phyloP scores from a whole-genome alignment of 2,329 filamentous ascomycete species.

The Apiospora pterosperma region DNA sequence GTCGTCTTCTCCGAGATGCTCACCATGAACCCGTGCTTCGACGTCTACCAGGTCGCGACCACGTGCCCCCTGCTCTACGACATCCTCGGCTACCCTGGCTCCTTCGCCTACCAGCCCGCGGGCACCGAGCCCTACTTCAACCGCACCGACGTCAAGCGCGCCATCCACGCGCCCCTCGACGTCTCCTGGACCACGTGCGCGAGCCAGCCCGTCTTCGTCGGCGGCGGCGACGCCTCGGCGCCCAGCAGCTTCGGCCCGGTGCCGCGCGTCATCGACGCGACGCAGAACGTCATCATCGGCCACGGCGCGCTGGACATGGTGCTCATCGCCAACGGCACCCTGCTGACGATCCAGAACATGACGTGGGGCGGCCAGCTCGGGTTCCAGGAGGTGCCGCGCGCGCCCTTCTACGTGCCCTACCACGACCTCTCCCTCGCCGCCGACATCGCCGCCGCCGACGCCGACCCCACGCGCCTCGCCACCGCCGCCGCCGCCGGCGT shows the following conservation, averaged over 20 bases:
- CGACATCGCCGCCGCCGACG: slow-evolving; percentile 19
- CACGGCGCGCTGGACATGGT: slow-evolving; percentile 70
- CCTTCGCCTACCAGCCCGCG: slow-evolving; percentile 57
- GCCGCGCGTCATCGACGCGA: slow-evolving; percentile 69
- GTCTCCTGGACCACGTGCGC: slow-evolving; percentile 23
- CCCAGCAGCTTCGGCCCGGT: slow-evolving; percentile 57
- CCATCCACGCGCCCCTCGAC: slow-evolving; percentile 59
- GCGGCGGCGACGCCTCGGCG: slow-evolving; percentile 44
- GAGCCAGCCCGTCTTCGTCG: slow-evolving; percentile 31
- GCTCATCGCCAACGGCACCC: slow-evolving; percentile 64
- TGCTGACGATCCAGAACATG: slow-evolving; percentile 77
- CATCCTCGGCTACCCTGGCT: slow-evolving; percentile 53
- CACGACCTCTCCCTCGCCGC: slow-evolving; percentile 40
- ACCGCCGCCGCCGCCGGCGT: slow-evolving; percentile 61
- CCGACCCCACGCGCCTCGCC: slow-evolving; percentile 12
- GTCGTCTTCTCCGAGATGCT: slow-evolving; percentile 47
- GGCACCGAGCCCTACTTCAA: slow-evolving; percentile 68
- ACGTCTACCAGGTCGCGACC: slow-evolving; percentile 64
- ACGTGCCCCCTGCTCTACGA: slow-evolving; percentile 68
- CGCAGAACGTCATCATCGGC: slow-evolving; percentile 69
- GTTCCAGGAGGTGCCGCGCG: slow-evolving; percentile 58
- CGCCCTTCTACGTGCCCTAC: slow-evolving; percentile 68
- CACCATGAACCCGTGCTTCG: slow-evolving; percentile 64
- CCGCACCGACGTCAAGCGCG: slow-evolving; percentile 64
- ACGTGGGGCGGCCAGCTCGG: slow-evolving; percentile 71